These are phyloP conservation scores for Lasiodiplodia citricola DNA, from an alignment of 2,329 filamentous ascomycete genomes.

Conservation along the genomic window DNA sequence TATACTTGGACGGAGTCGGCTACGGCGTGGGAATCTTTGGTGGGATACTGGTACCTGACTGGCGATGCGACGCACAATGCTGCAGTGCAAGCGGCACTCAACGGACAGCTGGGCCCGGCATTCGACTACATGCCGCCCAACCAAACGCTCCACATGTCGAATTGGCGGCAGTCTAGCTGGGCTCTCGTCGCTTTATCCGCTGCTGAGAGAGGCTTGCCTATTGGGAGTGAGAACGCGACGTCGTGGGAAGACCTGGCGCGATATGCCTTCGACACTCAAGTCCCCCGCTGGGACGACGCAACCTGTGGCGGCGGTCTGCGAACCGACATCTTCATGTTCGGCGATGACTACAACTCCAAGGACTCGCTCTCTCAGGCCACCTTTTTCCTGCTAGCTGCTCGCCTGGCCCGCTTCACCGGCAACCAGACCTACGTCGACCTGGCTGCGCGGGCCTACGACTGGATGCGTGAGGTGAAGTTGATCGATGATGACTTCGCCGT, in stretches of 20 bases:
- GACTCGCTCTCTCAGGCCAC: constrained; percentile 81
- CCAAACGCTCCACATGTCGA: constrained; percentile 38
- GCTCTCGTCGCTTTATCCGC: constrained; percentile 70
- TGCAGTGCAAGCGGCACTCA: constrained; percentile 50
- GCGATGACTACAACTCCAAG: constrained; percentile 81
- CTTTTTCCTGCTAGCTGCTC: constrained; percentile 81
- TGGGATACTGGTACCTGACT: constrained; percentile 55
- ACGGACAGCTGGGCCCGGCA: constrained; percentile 47
- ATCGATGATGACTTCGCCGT: constrained; percentile 56
- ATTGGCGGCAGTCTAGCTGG: constrained; percentile 80
- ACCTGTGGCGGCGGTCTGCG: constrained; percentile 74
- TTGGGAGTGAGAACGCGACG: constrained; percentile 53
- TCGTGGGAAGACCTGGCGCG: constrained; percentile 70
- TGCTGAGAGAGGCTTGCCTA: constrained; percentile 70
- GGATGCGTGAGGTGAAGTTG: constrained; percentile 55
- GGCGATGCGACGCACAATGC: constrained; percentile 51
- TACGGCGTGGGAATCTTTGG: constrained; percentile 44
- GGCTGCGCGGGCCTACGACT: constrained; percentile 71
- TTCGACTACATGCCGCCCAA: constrained; percentile 50
- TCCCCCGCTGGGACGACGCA: constrained; percentile 70
- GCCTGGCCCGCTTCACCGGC: constrained; percentile 72
- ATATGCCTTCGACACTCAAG: constrained; percentile 76
- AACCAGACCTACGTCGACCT: constrained; percentile 64
- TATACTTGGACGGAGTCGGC: constrained; percentile 57
- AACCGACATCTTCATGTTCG: constrained; percentile 82